Conservation (phyloP, 371 early-diverging fungal species). For the Actinomortierella ambigua region DNA sequence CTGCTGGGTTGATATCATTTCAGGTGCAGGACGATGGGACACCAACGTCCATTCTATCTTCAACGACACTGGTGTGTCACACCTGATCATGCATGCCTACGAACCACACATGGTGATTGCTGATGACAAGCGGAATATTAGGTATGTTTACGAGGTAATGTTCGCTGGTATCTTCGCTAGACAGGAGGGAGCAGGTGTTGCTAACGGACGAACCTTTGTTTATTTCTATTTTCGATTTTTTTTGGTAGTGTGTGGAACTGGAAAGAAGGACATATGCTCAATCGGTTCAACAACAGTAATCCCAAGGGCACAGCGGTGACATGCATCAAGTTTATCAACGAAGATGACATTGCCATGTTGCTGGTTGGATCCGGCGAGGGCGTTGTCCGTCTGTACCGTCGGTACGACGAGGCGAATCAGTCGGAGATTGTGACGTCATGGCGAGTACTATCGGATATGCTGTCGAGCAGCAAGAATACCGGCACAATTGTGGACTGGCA, state of each 20-base stretch:
- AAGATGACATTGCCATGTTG: conserved; percentile 84
- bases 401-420: conserved; percentile 69
- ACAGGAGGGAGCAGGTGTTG: too few species aligned
- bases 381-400: conserved; percentile 74
- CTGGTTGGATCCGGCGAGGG: conserved; percentile 88
- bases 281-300: conserved; percentile 72
- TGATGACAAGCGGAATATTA: conserved; percentile 65
- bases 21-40: conserved; percentile 65
- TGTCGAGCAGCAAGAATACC: conserved; percentile 61
- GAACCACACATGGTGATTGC: conserved; percentile 79
- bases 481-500: conserved; percentile 84
- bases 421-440: conserved; percentile 74
- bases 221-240: too few species aligned
- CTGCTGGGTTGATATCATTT: not conserved
- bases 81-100: conserved; percentile 74
- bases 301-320: conserved; percentile 71
- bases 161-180: not conserved
- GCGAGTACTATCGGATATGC: conserved; percentile 76
- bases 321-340: conserved; percentile 86
- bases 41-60: conserved; percentile 61
- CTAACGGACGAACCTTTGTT: not conserved
- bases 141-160: conserved; percentile 51
- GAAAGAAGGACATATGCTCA: conserved; percentile 66
- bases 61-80: conserved; percentile 62
- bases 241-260: conserved; percentile 75